Evolutionary conservation across 2,329 filamentous ascomycete genomes (phyloP).

Genomic region (Stemphylium beticola): DNA sequence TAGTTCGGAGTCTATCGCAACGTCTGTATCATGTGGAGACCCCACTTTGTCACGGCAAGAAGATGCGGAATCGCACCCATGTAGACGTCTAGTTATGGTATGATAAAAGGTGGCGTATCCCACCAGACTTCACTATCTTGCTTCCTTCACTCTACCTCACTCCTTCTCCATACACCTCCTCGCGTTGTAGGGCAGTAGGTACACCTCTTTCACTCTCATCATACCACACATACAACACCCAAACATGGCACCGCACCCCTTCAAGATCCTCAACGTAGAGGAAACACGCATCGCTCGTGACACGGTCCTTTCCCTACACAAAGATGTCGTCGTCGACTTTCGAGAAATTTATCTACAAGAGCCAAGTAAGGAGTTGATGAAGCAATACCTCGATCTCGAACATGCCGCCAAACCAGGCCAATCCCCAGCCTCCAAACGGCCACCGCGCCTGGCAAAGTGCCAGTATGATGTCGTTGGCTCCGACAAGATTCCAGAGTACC

Average conservation of each 20-base stretch:
- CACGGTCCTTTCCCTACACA: constrained; percentile 54
- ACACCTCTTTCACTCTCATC: neutral
- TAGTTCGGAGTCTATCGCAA: neutral
- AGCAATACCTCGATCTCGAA: constrained; percentile 57
- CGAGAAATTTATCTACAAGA: constrained; percentile 60
- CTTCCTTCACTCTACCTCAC: neutral
- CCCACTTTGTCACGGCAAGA: neutral
- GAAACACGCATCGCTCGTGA: constrained; percentile 61
- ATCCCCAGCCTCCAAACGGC: constrained; percentile 52
- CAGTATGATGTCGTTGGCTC: constrained; percentile 63
- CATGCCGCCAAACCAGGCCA: constrained; percentile 48
- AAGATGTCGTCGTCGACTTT: constrained; percentile 51
- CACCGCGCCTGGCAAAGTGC: constrained; percentile 59
- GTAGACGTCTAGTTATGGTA: neutral
- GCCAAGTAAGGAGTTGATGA: constrained; percentile 57
- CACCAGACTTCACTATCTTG: neutral
- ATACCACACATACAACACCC: neutral
- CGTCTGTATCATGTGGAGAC: neutral
- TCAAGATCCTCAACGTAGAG: constrained; percentile 62
- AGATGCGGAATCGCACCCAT: neutral
- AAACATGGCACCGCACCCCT: constrained; percentile 55
- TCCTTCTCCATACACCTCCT: neutral
- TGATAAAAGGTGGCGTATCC: constrained; percentile 3
- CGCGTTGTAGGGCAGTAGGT: neutral
- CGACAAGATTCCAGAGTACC: constrained; percentile 60